Conservation (phyloP, 2,329 filamentous ascomycete genomes). For the Talaromyces piceae region DNA sequence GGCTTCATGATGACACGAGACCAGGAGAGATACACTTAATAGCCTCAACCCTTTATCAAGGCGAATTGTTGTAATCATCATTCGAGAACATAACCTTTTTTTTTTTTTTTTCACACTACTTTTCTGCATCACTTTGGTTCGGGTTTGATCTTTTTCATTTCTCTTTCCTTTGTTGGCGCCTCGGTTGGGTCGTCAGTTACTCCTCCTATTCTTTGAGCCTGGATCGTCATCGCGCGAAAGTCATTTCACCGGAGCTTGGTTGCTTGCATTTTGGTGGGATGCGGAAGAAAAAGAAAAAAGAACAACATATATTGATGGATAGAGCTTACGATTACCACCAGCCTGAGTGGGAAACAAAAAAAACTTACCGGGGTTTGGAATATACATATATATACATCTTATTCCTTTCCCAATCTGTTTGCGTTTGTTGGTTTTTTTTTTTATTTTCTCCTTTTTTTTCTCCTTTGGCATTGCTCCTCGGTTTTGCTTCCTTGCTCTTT, state of each 20-base stretch:
- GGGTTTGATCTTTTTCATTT: conserved; percentile 1
- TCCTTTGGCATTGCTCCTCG: no score
- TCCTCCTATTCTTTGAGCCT: not conserved
- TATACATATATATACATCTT: conserved; percentile 10
- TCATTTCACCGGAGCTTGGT: not conserved
- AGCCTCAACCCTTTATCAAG: conserved; percentile 5
- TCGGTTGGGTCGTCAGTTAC: conserved; percentile 9
- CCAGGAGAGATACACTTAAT: conserved; percentile 27
- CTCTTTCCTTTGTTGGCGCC: conserved; percentile 11
- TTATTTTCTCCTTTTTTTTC: conserved; percentile 43
- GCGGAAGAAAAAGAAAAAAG: not conserved
- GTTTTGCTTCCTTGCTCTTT: no score
- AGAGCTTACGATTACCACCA: conserved; percentile 16
- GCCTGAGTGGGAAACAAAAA: conserved; percentile 15
- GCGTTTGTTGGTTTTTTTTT: conserved; percentile 24
- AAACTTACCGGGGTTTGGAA: conserved; percentile 15
- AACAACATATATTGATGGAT: conserved; percentile 11
- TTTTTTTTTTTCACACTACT: no score
- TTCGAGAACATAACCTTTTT: conserved; percentile 10
- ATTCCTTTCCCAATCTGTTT: not conserved
- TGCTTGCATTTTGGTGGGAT: not conserved
- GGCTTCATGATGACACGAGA: conserved; percentile 32
- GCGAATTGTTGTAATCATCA: conserved; percentile 10
- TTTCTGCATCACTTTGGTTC: no score
- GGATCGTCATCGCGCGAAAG: not conserved